A percentile compares a stretch with the other conserved stretches of the same genome.
phyloP scores from a whole-genome alignment of 1,284 basidiomycete genomes.

The Melampsora allii-populina region DNA sequence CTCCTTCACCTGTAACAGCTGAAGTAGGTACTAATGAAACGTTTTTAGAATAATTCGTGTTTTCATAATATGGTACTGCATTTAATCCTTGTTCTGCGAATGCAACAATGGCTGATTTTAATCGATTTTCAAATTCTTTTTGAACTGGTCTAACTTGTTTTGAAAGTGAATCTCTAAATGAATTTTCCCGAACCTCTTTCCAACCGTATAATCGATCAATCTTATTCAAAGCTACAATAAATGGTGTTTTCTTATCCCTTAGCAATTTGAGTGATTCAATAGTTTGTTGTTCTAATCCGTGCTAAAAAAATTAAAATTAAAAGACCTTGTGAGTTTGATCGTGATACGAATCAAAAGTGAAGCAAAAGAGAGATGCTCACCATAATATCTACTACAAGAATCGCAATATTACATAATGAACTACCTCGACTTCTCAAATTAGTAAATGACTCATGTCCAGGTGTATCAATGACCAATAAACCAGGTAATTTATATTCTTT shows the following conservation, averaged over 20 bases:
- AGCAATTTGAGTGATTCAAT: constrained; percentile 91
- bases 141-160: constrained; percentile 77
- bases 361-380: constrained; percentile 56
- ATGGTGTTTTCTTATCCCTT: constrained; percentile 92
- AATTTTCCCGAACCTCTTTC: constrained; percentile 83
- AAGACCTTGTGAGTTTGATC: neutral
- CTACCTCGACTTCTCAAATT: constrained; percentile 95
- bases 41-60: constrained; percentile 90
- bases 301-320: constrained; percentile 57
- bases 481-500: constrained; percentile 97
- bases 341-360: neutral
- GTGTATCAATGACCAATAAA: constrained; percentile 94
- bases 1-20: constrained; percentile 95
- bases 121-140: constrained; percentile 89
- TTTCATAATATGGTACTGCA: constrained; percentile 92
- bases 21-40: constrained; percentile 98
- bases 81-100: constrained; percentile 98
- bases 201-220: constrained; percentile 98
- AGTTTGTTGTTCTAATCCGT: constrained; percentile 96
- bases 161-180: constrained; percentile 86
- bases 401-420: constrained; percentile 97
- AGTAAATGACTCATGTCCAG: constrained; percentile 99
- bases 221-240: constrained; percentile 99
- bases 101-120: constrained; percentile 78
- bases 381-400: constrained; percentile 99